Evolutionary conservation across 148 eudicot species (phyloP).

Genomic region (Amaranthus cruentus): DNA sequence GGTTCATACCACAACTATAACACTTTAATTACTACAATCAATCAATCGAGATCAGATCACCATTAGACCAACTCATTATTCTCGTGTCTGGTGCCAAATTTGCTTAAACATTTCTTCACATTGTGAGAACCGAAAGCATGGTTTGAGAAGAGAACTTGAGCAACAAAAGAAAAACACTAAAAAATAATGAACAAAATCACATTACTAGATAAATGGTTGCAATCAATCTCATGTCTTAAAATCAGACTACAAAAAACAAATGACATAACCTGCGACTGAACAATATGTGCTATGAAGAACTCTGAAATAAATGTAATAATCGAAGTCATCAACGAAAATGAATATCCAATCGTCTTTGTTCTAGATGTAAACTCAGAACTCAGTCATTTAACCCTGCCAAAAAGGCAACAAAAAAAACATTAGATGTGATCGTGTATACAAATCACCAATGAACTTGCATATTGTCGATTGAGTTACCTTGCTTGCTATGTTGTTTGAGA

Average conservation of each 20-base stretch:
- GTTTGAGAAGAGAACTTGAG: too few relatives aligned
- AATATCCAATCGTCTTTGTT: not conserved
- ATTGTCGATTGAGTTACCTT: conserved; percentile 29
- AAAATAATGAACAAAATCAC: not conserved
- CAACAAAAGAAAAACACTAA: too few relatives aligned
- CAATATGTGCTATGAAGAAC: not conserved
- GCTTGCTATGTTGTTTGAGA: conserved; percentile 69
- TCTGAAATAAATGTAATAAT: not conserved
- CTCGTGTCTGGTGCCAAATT: too few relatives aligned
- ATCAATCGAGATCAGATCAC: too few relatives aligned
- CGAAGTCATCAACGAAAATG: not conserved
- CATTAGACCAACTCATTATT: too few relatives aligned
- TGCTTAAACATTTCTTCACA: too few relatives aligned
- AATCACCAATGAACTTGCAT: not conserved
- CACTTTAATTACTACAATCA: too few relatives aligned
- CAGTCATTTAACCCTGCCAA: conserved; percentile 15
- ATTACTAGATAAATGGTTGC: not conserved
- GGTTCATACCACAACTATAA: too few relatives aligned
- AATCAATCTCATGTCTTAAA: conserved; percentile 7
- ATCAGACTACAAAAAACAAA: conserved; percentile 8
- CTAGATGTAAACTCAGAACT: conserved; percentile 4
- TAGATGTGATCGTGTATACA: not conserved
- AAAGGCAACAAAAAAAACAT: not conserved
- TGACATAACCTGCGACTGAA: conserved; percentile 6
- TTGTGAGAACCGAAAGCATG: too few relatives aligned